phyloP scores from a whole-genome alignment of 2,329 filamentous ascomycete species.

The Aspergillus sclerotialis region DNA sequence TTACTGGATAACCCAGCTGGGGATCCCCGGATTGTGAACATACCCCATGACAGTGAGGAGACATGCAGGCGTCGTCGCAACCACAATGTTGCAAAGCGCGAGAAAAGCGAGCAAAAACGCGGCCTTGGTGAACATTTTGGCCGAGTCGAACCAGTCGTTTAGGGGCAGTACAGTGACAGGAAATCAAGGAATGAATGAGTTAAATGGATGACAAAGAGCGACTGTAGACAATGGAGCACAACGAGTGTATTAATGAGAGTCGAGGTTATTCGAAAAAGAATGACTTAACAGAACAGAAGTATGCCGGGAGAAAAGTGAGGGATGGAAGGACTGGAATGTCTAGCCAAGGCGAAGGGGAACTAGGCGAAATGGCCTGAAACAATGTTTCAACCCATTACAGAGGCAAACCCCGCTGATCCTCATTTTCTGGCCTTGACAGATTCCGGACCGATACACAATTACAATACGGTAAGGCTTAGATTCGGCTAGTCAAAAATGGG shows the following conservation, averaged over 20 bases:
- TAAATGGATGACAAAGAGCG: conserved; percentile 9
- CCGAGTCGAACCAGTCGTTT: conserved; percentile 3
- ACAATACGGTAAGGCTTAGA: conserved; percentile 1
- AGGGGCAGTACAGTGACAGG: conserved; percentile 6
- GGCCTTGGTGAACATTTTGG: conserved; percentile 40
- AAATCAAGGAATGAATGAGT: conserved; percentile 1
- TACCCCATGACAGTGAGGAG: conserved; percentile 47
- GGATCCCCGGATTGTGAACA: too few species aligned
- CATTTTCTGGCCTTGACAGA: too few species aligned
- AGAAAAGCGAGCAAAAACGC: conserved; percentile 38
- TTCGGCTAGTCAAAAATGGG: neutral
- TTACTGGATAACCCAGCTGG: too few species aligned
- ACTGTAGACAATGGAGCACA: conserved; percentile 4
- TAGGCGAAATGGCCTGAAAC: conserved; percentile 8
- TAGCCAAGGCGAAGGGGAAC: conserved; percentile 9
- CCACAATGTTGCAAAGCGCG: conserved; percentile 37
- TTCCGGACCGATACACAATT: too few species aligned
- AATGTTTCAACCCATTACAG: conserved; percentile 5
- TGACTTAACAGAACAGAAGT: conserved; percentile 18
- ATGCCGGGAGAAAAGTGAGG: conserved; percentile 12
- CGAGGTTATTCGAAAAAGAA: conserved; percentile 9
- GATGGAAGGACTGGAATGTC: conserved; percentile 8
- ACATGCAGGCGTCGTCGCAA: conserved; percentile 44
- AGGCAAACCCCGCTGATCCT: conserved; percentile 8
- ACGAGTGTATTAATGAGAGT: conserved; percentile 5